These are phyloP conservation scores for Tetrastigma voinierianum DNA, from an alignment of 164 flowering plant species.

Conservation along the genomic window DNA sequence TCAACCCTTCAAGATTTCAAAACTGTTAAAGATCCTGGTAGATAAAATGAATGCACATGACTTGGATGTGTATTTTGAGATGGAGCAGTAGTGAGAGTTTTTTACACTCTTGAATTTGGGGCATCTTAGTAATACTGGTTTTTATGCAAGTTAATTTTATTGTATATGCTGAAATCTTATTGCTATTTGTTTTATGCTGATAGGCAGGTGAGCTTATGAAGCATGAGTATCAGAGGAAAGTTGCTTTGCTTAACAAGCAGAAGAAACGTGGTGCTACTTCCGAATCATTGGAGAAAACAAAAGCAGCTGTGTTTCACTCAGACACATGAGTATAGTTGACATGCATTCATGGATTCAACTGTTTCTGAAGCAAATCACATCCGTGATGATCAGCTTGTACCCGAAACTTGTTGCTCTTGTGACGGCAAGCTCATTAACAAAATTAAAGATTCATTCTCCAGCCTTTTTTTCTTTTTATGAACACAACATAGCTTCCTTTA, in stretches of 20 bases:
- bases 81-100: background rate
- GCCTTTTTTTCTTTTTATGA: background rate
- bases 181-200: conserved; percentile 12
- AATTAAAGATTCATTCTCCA: background rate
- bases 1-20: background rate
- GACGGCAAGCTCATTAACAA: conserved; percentile 53
- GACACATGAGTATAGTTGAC: conserved; percentile 88
- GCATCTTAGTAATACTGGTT: too few relatives aligned
- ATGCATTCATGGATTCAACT: conserved; percentile 95
- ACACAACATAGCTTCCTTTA: too few relatives aligned
- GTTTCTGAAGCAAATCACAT: conserved; percentile 75
- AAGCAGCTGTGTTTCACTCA: conserved; percentile 95
- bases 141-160: conserved; percentile 1
- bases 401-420: conserved; percentile 79
- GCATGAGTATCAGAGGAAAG: conserved; percentile 80
- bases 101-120: too few relatives aligned
- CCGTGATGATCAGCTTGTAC: conserved; percentile 75
- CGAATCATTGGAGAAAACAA: conserved; percentile 80
- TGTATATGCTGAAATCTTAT: background rate
- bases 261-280: conserved; percentile 60
- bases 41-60: too few relatives aligned
- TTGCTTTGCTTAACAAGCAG: conserved; percentile 65
- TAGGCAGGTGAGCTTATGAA: conserved; percentile 94
- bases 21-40: background rate
- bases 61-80: background rate